Evolutionary conservation across 768 basidiomycete species (phyloP), one percentile per base, ranked within the genome.

Genomic region (Tylopilus rubrobrunneus): DNA sequence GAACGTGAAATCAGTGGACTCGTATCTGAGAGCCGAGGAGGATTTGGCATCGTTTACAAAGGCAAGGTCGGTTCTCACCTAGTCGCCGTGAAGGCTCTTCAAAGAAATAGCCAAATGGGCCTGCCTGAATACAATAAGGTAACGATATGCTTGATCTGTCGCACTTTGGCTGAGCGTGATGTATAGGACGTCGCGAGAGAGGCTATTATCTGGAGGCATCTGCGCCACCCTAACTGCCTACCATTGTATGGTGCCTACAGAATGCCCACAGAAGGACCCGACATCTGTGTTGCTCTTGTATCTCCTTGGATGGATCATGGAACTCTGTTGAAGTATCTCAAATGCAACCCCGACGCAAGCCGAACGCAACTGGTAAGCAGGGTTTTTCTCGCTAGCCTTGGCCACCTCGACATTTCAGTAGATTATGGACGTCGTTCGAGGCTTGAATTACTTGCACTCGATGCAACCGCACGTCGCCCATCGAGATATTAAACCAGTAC

Each of bases 351-450:
- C 11, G 14, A 45, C 3, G 62, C 56, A 41, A 58, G 63, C 52
- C 63, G 71, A 45, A 52, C 66, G 28, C 56, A 56, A 25, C 56
- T 77, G 59, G 75, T 76, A 55, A 65, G 68, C 36, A 29, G 23
- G 29, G 11, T n/a, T 11, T 45, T 55, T 39, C 11, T 49, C 23
- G 5, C n/a, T 25, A 14, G 23, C 2, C 29, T 4, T 3, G 11
- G 28, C 52, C 27, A 48, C n/a, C 36, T 8, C 34, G 34, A 15
- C 11, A 34, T 34, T 15, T 48, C 33, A 52, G 33, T 46, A 79
- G 78, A 71, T 78, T 40, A 59, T 73, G 11, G 78, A 79, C 49
- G 63, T 77, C 19, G 71, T 72, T 25, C 63, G 71, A n/a, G 78
- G 78, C 14, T 56, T 79, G 43, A 45, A 67, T 5, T 77, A 79